A percentile compares a stretch with the other conserved stretches of the same genome.
Conservation (phyloP, 306 rosid genomes). For the Echinosophora koreensis region DNA sequence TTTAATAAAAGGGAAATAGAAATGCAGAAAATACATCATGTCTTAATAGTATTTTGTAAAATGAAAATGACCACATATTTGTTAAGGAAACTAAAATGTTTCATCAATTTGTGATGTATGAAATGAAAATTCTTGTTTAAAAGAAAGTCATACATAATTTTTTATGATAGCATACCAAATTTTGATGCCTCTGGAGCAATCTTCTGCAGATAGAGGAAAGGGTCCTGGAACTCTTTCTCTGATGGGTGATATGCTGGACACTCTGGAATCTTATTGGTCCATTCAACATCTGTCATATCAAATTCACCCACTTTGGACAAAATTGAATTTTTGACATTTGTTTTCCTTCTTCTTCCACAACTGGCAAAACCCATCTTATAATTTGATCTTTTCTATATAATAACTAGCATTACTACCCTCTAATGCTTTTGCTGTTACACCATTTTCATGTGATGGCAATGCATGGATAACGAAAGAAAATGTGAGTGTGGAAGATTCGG, state of each 20-base stretch:
- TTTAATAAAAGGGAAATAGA: not conserved
- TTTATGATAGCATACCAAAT: constrained; percentile 42
- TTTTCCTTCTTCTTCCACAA: constrained; percentile 20
- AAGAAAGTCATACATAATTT: not conserved
- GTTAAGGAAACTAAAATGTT: not conserved
- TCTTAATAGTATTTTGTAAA: too few species aligned
- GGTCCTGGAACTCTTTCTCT: constrained; percentile 43
- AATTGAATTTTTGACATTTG: constrained; percentile 4
- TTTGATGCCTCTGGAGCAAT: constrained; percentile 48
- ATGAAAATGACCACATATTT: not conserved
- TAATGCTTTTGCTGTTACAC: not conserved
- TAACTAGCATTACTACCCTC: not conserved
- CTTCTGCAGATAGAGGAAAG: constrained; percentile 44
- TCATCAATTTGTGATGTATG: too few species aligned
- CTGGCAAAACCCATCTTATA: constrained; percentile 3
- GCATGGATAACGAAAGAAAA: not conserved
- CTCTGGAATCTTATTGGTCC: constrained; percentile 46
- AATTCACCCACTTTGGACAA: constrained; percentile 34
- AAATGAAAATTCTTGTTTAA: not conserved
- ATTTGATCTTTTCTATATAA: not conserved
- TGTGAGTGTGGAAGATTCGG: not conserved
- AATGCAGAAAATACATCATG: not conserved
- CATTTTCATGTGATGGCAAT: not conserved
- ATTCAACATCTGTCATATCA: constrained; percentile 42
- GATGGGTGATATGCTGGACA: constrained; percentile 55